Percentiles rank a stretch among this genome's conserved stretches.
Conservation (phyloP, 805 yeast species). For the Yarrowia sp. region DNA sequence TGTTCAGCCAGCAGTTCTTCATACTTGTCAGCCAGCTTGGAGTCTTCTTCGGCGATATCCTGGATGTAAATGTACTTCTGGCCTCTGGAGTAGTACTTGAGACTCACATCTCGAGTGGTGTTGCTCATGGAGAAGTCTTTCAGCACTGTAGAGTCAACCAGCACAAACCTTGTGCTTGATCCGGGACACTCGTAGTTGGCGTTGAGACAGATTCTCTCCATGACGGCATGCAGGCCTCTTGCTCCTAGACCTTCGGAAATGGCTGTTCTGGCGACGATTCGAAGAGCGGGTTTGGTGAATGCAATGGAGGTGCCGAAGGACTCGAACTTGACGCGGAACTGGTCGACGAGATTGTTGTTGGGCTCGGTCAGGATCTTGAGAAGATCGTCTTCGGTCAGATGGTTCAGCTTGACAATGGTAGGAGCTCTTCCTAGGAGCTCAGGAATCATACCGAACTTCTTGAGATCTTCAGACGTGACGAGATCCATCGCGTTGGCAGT, state of each 20-base stretch:
- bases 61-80: constrained; percentile 54
- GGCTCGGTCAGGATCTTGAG: constrained; percentile 62
- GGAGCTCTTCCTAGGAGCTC: constrained; percentile 68
- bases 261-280: constrained; percentile 58
- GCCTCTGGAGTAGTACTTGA: constrained; percentile 57
- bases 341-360: constrained; percentile 60
- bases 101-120: constrained; percentile 50
- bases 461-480: constrained; percentile 60
- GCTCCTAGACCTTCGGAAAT: constrained; percentile 66
- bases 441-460: constrained; percentile 63
- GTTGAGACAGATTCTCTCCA: constrained; percentile 59
- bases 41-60: constrained; percentile 56
- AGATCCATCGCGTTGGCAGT: constrained; percentile 55
- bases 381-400: constrained; percentile 56
- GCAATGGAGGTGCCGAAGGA: constrained; percentile 60
- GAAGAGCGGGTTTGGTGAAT: constrained; percentile 58
- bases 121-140: constrained; percentile 47
- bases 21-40: constrained; percentile 49
- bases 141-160: constrained; percentile 50
- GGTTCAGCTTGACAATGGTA: constrained; percentile 58
- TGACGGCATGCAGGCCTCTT: constrained; percentile 62
- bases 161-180: constrained; percentile 60
- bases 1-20: constrained; percentile 48
- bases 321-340: constrained; percentile 61
- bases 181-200: constrained; percentile 68